Conservation (phyloP, 306 rosid species). For the Mimosa bimucronata region DNA sequence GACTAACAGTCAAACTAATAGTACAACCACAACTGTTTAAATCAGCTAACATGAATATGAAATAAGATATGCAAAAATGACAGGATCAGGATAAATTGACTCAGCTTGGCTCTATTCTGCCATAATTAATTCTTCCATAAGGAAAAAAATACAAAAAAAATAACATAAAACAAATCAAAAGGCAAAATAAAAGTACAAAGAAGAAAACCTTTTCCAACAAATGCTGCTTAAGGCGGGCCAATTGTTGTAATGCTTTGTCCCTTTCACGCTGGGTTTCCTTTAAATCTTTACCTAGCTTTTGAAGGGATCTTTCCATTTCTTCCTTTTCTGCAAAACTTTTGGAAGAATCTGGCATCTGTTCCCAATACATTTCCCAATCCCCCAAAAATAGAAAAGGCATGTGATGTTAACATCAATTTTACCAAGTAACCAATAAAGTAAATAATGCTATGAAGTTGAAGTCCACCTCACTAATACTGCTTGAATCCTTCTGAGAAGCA, state of each 20-base stretch:
- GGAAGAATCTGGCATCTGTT: slow-evolving; percentile 59
- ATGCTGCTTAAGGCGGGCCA: slow-evolving; percentile 97
- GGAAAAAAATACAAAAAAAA: not conserved
- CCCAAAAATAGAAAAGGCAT: slow-evolving; percentile 18
- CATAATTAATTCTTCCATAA: not conserved
- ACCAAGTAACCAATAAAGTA: slow-evolving; percentile 16
- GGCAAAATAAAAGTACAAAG: slow-evolving; percentile 21
- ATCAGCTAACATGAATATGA: not conserved
- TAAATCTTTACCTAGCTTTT: slow-evolving; percentile 65
- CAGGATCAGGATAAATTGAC: not conserved
- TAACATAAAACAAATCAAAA: not conserved
- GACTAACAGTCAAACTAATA: not conserved
- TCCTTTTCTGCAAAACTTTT: slow-evolving; percentile 69
- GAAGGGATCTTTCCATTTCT: slow-evolving; percentile 76
- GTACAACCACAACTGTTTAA: not conserved
- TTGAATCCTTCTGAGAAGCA: slow-evolving; percentile 56
- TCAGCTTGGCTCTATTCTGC: not conserved
- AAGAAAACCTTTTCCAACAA: slow-evolving; percentile 83
- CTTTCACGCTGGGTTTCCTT: slow-evolving; percentile 68
- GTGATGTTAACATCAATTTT: slow-evolving; percentile 25
- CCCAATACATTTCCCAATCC: slow-evolving; percentile 19
- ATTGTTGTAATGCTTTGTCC: slow-evolving; percentile 78
- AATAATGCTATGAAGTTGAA: slow-evolving; percentile 17
- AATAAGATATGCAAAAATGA: not conserved
- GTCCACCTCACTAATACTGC: slow-evolving; percentile 60